Percentiles rank a stretch among this genome's conserved stretches.
Conservation (phyloP, 441 rosid genomes). For the California macrophylla region DNA sequence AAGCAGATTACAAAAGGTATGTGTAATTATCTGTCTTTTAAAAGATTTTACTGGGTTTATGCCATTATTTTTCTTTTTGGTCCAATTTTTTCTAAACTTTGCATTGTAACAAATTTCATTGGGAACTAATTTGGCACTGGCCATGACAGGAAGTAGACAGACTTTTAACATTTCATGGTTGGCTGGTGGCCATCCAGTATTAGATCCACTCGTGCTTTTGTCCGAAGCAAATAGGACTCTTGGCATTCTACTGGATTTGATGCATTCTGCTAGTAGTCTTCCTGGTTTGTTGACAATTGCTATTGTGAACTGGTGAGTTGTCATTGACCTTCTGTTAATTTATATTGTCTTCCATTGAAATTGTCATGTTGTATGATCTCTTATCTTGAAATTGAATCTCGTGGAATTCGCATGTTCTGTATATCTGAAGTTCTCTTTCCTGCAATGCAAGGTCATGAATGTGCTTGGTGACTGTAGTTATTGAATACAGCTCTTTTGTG, state of each 20-base stretch:
- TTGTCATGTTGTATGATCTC: not conserved
- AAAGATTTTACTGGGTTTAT: conserved; percentile 14
- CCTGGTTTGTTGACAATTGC: conserved; percentile 66
- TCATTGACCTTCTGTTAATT: conserved; percentile 12
- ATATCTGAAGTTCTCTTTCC: not conserved
- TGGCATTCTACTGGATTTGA: conserved; percentile 47
- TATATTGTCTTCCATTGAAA: not conserved
- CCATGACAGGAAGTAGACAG: conserved; percentile 46
- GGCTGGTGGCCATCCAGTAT: conserved; percentile 60
- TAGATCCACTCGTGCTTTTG: conserved; percentile 57
- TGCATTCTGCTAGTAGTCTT: conserved; percentile 49
- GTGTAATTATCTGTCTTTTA: conserved; percentile 11
- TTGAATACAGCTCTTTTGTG: not conserved
- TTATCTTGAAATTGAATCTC: not conserved
- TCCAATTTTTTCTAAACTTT: not conserved
- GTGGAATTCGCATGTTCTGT: too few species aligned
- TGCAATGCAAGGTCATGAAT: not conserved
- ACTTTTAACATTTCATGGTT: conserved; percentile 73
- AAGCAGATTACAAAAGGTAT: conserved; percentile 56
- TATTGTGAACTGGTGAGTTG: conserved; percentile 76
- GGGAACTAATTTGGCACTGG: conserved; percentile 18
- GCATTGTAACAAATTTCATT: not conserved
- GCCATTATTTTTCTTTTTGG: not conserved
- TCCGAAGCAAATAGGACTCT: conserved; percentile 68
- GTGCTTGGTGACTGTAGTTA: not conserved